Evolutionary conservation across 73 alveolate genomes (phyloP).

Genomic region (Paramecium biaurelia): DNA sequence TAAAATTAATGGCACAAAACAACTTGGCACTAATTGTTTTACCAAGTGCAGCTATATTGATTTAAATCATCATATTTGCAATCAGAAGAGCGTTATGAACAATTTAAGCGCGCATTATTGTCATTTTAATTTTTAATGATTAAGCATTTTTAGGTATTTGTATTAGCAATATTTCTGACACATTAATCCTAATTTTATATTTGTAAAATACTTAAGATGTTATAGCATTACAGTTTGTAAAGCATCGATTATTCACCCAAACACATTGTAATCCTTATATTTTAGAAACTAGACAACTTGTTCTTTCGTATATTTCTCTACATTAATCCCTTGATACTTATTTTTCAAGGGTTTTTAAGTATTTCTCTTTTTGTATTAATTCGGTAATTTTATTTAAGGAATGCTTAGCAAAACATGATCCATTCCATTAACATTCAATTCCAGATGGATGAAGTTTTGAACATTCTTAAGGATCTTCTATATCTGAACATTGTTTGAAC

Average conservation of each 20-base stretch:
- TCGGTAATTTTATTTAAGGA: not conserved
- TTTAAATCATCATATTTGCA: not conserved
- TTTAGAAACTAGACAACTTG: not conserved
- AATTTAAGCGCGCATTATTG: not conserved
- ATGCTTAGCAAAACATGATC: not conserved
- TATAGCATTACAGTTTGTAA: not conserved
- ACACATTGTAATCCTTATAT: not conserved
- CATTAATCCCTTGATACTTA: not conserved
- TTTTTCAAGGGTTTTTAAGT: not conserved
- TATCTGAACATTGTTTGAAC: not conserved
- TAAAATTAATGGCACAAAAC: not conserved
- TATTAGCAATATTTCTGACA: not conserved
- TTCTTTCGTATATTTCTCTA: not conserved
- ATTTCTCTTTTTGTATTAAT: not conserved
- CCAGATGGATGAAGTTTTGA: not conserved
- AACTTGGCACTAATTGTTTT: not conserved
- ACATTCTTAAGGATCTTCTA: not conserved
- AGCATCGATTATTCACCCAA: not conserved
- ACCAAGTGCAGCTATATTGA: not conserved
- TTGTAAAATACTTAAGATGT: not conserved
- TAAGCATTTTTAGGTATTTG: not conserved
- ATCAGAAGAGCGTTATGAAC: not conserved
- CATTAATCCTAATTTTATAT: not conserved
- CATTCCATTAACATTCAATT: not conserved
- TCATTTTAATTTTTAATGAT: not conserved